phyloP scores from a whole-genome alignment of 306 rosid species.

The Styphnolobium japonicum region DNA sequence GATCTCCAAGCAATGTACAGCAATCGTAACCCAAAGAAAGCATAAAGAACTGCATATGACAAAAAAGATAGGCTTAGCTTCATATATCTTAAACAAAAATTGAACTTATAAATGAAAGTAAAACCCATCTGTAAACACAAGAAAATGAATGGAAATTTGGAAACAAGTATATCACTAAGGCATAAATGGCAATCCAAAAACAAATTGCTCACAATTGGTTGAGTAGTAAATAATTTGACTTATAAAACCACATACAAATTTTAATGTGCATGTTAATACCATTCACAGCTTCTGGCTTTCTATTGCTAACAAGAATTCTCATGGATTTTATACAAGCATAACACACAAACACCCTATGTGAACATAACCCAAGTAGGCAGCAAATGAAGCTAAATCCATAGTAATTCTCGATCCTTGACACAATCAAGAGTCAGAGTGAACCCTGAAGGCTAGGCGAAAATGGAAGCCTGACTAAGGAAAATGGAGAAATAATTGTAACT shows the following conservation, averaged over 20 bases:
- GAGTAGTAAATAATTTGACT: not conserved
- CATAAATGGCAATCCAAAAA: not conserved
- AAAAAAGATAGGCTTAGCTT: slow-evolving; percentile 7
- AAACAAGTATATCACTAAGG: not conserved
- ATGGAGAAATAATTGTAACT: not conserved
- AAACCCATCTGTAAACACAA: not conserved
- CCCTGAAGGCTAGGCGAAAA: not conserved
- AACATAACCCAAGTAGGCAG: not conserved
- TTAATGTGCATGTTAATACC: not conserved
- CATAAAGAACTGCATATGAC: slow-evolving; percentile 77
- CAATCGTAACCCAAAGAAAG: slow-evolving; percentile 84
- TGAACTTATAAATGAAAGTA: not conserved
- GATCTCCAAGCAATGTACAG: slow-evolving; percentile 99
- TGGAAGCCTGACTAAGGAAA: not conserved
- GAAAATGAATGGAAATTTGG: not conserved
- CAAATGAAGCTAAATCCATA: not conserved
- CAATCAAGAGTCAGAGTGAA: not conserved
- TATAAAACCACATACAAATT: not conserved
- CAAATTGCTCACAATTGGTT: not conserved
- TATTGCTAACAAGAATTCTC: slow-evolving; percentile 8
- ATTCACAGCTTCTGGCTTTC: not conserved
- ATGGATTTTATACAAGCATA: not conserved
- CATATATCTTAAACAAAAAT: slow-evolving; percentile 10
- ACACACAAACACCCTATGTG: not conserved
- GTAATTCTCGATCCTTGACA: not conserved